A percentile compares a stretch with the other conserved stretches of the same genome.
Conservation (phyloP, 2,329 filamentous ascomycete species). For the Colletotrichum sansevieriae region DNA sequence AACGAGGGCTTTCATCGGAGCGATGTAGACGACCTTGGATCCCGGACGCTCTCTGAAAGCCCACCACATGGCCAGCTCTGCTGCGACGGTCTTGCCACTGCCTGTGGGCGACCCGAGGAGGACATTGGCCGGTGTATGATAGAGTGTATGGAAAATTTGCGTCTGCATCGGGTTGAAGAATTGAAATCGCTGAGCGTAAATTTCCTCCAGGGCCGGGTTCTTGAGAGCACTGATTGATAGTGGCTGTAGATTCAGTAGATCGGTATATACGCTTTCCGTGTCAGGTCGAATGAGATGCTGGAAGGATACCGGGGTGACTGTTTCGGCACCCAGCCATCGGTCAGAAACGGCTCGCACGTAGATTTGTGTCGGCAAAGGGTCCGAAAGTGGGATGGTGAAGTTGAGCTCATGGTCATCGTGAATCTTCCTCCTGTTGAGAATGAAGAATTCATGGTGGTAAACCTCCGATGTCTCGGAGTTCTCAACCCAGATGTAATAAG, state of each 20-base stretch:
- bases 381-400: slow-evolving; percentile 95
- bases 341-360: slow-evolving; percentile 96
- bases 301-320: slow-evolving; percentile 94
- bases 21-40: slow-evolving; percentile 98
- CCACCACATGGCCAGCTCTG: slow-evolving; percentile 99
- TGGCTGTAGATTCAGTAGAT: slow-evolving; percentile 91
- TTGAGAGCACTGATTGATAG: slow-evolving; percentile 88
- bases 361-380: slow-evolving; percentile 94
- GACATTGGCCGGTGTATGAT: slow-evolving; percentile 92
- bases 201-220: slow-evolving; percentile 86
- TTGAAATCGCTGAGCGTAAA: slow-evolving; percentile 90
- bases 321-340: slow-evolving; percentile 96
- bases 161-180: slow-evolving; percentile 99
- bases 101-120: slow-evolving; percentile 95
- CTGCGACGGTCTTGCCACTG: slow-evolving; percentile 96
- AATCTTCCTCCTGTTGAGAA: slow-evolving; percentile 88
- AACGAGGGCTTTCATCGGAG: slow-evolving; percentile 98
- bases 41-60: slow-evolving; percentile 94
- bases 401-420: slow-evolving; percentile 97
- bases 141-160: slow-evolving; percentile 96
- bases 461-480: slow-evolving; percentile 98
- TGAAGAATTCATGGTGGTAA: slow-evolving; percentile 97
- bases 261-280: slow-evolving; percentile 97
- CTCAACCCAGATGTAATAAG: slow-evolving; percentile 99
- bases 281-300: slow-evolving; percentile 97